Evolutionary conservation across 352 stramenopile species (phyloP).

Genomic region (Plasmopara viticola): DNA sequence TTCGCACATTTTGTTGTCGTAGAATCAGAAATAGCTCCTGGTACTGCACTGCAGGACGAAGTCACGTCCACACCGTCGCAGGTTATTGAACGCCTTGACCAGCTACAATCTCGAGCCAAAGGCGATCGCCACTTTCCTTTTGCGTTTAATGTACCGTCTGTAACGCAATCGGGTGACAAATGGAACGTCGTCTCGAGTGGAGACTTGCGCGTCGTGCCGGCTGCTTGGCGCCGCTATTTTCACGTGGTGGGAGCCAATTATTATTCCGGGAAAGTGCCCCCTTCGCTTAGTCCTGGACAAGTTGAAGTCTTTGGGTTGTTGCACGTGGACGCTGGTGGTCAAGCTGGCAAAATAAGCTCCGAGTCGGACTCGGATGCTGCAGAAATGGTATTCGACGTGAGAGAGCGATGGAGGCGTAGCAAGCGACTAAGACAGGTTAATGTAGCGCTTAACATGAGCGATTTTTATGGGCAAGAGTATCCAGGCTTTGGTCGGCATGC

Average conservation of each 20-base stretch:
- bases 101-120: slow-evolving; percentile 22
- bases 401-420: slow-evolving; percentile 58
- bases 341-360: slow-evolving; percentile 6
- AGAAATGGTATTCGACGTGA: slow-evolving; percentile 54
- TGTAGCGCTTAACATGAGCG: slow-evolving; percentile 53
- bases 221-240: slow-evolving; percentile 44
- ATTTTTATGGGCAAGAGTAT: slow-evolving; percentile 61
- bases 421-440: slow-evolving; percentile 53
- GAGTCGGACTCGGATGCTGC: slow-evolving; percentile 25
- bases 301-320: slow-evolving; percentile 54
- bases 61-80: slow-evolving; percentile 2
- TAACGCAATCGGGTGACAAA: slow-evolving; percentile 4
- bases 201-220: slow-evolving; percentile 36
- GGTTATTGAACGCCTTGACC: slow-evolving; percentile 24
- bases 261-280: slow-evolving; percentile 38
- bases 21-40: slow-evolving; percentile 11
- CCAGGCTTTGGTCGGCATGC: slow-evolving; percentile 30
- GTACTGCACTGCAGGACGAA: slow-evolving; percentile 8
- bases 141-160: slow-evolving; percentile 18
- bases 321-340: slow-evolving; percentile 35
- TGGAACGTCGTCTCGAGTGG: slow-evolving; percentile 25
- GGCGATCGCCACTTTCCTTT: slow-evolving; percentile 55
- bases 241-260: slow-evolving; percentile 57
- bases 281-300: slow-evolving; percentile 44
- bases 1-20: slow-evolving; percentile 36